Evolutionary conservation across 495 filamentous ascomycete species (phyloP), one percentile per base, ranked within the genome.

Genomic region (Parathielavia appendiculata): DNA sequence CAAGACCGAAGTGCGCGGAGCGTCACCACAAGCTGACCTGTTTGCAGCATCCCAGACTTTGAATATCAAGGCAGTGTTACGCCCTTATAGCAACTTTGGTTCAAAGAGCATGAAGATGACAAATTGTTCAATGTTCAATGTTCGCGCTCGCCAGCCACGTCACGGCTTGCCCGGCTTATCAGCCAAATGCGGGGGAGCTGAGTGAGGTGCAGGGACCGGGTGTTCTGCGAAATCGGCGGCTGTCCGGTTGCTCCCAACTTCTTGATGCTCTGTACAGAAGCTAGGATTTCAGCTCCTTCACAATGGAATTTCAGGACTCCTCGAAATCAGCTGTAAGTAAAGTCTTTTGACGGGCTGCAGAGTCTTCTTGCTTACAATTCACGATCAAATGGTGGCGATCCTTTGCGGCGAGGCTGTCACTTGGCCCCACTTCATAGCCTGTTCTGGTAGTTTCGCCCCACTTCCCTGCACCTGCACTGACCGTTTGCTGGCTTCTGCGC

Each of bases 401-500:
- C 20, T n/a, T 22, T 13, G 19, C 26, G 53, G 57, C 50, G 49
- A 64, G 50, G 57, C 58, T 58, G 51, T 30, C 11, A 12, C 12
- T 40, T 40, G 23, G 54, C 75, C 72, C 67, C 59, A 56, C 65
- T 69, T 66, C 57, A 61, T 63, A 61, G 66, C 30, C 61, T 11
- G 41, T 70, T 72, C 70, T 66, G 53, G 66, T 47, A 36, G 48
- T 43, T 72, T 72, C 68, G 56, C 56, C 55, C 36, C 56, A 51
- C 56, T 72, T 71, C 68, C 56, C 61, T 67, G 50, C 20, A 54
- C 22, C 41, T 54, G 63, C 52, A 58, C 52, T 53, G 58, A 41
- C 62, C 57, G 40, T n/a, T n/a, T 17, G 59, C 59, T 67, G 69
- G 67, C 56, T 66, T 64, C 68, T 75, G 74, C 65, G 62, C 70